phyloP scores from a whole-genome alignment of 2,329 filamentous ascomycete species.

The Cadophora sp. region DNA sequence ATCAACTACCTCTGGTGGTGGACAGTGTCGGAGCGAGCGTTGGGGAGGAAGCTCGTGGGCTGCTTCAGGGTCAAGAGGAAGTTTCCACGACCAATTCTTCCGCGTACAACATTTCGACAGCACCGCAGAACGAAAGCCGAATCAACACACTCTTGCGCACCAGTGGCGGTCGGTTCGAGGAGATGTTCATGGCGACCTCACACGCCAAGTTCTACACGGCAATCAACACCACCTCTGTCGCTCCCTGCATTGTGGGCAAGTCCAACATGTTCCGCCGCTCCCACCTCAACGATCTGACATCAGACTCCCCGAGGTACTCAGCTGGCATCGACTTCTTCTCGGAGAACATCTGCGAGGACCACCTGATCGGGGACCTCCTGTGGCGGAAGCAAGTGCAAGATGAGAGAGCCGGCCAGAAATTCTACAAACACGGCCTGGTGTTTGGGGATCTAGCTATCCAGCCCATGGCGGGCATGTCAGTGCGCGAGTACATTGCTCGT shows the following conservation, averaged over 20 bases:
- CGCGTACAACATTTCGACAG: conserved; percentile 40
- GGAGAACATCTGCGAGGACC: conserved; percentile 96
- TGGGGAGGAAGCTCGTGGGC: conserved; percentile 34
- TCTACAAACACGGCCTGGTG: conserved; percentile 81
- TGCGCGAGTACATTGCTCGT: conserved; percentile 78
- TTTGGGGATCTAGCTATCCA: conserved; percentile 89
- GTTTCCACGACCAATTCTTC: conserved; percentile 44
- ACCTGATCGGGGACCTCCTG: conserved; percentile 89
- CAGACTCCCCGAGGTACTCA: conserved; percentile 49
- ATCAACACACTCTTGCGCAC: conserved; percentile 39
- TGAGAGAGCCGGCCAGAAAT: conserved; percentile 49
- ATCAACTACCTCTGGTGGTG: conserved; percentile 90
- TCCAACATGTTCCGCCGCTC: conserved; percentile 98
- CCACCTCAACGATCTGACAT: conserved; percentile 79
- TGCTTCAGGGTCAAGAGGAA: conserved; percentile 33
- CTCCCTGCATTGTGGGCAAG: conserved; percentile 94
- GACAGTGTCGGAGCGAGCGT: conserved; percentile 62
- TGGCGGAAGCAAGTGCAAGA: conserved; percentile 74
- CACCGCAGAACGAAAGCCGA: conserved; percentile 37
- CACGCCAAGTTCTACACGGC: conserved; percentile 98
- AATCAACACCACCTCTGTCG: conserved; percentile 90
- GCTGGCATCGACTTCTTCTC: conserved; percentile 92
- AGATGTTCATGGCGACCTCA: conserved; percentile 90
- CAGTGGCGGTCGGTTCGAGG: conserved; percentile 86
- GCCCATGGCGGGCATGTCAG: conserved; percentile 82